Base-by-base conservation (phyloP, 108 stramenopile species). In the Cyclotella kingstonii region DNA sequence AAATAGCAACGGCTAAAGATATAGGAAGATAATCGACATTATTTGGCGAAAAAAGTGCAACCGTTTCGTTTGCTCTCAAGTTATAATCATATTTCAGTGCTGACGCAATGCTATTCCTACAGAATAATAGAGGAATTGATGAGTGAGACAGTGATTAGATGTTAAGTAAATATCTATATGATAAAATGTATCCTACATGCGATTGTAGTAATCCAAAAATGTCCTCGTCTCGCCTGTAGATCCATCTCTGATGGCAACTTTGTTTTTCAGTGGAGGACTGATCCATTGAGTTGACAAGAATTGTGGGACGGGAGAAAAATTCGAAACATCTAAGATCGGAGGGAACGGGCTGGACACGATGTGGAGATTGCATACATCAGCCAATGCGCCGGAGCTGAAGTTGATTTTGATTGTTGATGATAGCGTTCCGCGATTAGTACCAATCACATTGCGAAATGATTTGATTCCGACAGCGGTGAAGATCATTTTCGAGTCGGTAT, bases 11-110 rank as follows among this genome's bases (percentile, higher is more conserved):
- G 17, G 86, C 88, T 7, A 92, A 69, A 27, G 79, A 69, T 1
- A 85, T 68, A 22, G 95, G 84, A 22, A 87, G 51, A 70, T 91
- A 96, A 66, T 94, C 90, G 0, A 91, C 83, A 51, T 92, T 92
- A 53, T 95, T 96, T 12, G 92, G 95, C 26, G 85, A 80, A 62
- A 85, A 83, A n/a, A 91, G 52, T 15, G 88, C 88, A 11, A 90
- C 84, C 14, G 76, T 81, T n/a, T 59, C 62, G 12, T 73, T 59
- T 27, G 87, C 68, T 30, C 72, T 66, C 0, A 91, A 44, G 1
- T 51, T 44, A 36, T 85, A 68, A 29, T 89, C 84, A 55, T 70
- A 49, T 48, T 50, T 54, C 8, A 89, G 63, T 39, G 69, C 66
- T 22, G 80, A 77, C 30, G 84, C 83, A 39, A 89, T 60, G 56